phyloP scores from a whole-genome alignment of 2,329 filamentous ascomycete species.

The Fusarium albidum region DNA sequence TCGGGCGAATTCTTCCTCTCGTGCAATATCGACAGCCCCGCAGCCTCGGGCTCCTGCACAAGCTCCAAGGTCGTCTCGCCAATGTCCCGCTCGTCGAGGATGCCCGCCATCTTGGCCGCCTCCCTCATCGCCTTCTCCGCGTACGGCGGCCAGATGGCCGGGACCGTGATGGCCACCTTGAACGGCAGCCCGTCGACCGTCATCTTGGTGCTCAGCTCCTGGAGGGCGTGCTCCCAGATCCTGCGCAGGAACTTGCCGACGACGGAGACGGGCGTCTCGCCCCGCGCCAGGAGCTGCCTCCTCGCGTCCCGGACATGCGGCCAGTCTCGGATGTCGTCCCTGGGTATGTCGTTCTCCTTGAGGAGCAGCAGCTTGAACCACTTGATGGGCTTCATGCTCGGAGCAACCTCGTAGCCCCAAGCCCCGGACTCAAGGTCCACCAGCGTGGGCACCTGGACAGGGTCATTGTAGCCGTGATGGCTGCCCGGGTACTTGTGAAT shows the following conservation, averaged over 20 bases:
- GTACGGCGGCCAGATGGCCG: constrained; percentile 15
- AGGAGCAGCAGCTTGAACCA: constrained; percentile 20
- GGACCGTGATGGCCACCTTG: constrained; percentile 11
- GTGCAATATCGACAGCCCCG: constrained; percentile 5
- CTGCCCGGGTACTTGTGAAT: too few relatives aligned
- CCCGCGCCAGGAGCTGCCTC: too few relatives aligned
- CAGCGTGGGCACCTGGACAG: too few relatives aligned
- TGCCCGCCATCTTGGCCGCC: constrained; percentile 12
- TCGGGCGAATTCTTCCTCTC: constrained; percentile 2
- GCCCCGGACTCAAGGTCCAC: background rate
- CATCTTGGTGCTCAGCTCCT: too few relatives aligned
- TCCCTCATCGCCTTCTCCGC: constrained; percentile 7
- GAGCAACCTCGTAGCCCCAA: constrained; percentile 17
- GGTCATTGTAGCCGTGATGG: too few relatives aligned
- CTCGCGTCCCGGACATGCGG: background rate
- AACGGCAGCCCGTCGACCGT: too few relatives aligned
- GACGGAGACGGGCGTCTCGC: too few relatives aligned
- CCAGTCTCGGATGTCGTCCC: constrained; percentile 9
- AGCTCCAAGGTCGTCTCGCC: constrained; percentile 6
- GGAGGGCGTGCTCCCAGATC: too few relatives aligned
- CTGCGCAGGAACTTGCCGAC: too few relatives aligned
- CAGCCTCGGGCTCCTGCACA: constrained; percentile 15
- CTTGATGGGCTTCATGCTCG: constrained; percentile 7
- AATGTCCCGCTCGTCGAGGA: background rate
- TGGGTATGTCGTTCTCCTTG: constrained; percentile 4